Conservation (phyloP, 2,329 filamentous ascomycete species). For the Penicillium sp. region DNA sequence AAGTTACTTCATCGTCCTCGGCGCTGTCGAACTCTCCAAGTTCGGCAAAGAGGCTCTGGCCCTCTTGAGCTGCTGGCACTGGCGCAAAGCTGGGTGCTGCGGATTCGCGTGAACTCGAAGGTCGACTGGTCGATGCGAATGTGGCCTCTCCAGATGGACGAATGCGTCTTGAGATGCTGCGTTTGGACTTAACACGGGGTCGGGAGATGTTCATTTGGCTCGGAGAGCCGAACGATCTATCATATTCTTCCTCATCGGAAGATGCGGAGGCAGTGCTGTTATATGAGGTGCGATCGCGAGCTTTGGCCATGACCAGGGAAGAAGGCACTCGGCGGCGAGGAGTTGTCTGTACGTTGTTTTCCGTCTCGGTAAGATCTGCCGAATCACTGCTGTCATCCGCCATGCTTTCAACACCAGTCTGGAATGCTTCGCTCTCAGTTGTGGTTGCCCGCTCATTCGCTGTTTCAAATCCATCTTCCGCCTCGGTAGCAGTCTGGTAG, state of each 20-base stretch:
- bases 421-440: slow-evolving; percentile 92
- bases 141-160: slow-evolving; percentile 47
- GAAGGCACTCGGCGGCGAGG: slow-evolving; percentile 42
- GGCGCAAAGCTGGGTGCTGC: slow-evolving; percentile 54
- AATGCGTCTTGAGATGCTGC: slow-evolving; percentile 62
- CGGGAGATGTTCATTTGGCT: slow-evolving; percentile 63
- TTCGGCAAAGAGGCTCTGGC: slow-evolving; percentile 88
- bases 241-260: slow-evolving; percentile 67
- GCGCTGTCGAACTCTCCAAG: slow-evolving; percentile 72
- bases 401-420: slow-evolving; percentile 79
- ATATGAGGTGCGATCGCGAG: slow-evolving; percentile 66
- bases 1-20: slow-evolving; percentile 64
- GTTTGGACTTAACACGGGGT: slow-evolving; percentile 70
- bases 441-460: slow-evolving; percentile 71
- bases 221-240: slow-evolving; percentile 65
- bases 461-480: slow-evolving; percentile 66
- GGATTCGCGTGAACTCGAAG: slow-evolving; percentile 50
- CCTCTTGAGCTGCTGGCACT: slow-evolving; percentile 50
- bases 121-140: slow-evolving; percentile 41
- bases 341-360: slow-evolving; percentile 51
- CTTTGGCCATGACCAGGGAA: slow-evolving; percentile 45
- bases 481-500: slow-evolving; percentile 81
- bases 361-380: slow-evolving; percentile 83
- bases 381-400: slow-evolving; percentile 63
- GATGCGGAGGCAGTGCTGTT: slow-evolving; percentile 89